Conservation (phyloP, 495 filamentous ascomycete genomes). For the Xylaria bambusicola region DNA sequence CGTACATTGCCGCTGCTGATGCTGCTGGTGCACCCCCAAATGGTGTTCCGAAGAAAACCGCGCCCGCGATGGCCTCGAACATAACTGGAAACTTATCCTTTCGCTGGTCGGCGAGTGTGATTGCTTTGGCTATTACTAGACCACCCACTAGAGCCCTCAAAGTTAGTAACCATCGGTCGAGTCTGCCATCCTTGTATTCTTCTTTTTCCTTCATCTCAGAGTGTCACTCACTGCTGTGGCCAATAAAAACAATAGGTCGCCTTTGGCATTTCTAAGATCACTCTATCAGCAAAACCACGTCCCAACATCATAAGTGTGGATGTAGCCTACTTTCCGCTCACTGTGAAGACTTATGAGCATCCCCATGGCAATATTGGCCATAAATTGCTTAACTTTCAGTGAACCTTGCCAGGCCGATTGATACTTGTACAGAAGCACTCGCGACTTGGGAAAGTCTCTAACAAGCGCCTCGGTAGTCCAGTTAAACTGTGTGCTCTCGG, state of each 20-base stretch:
- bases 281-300: conserved; percentile 15
- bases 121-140: conserved; percentile 54
- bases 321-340: conserved; percentile 25
- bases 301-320: background rate
- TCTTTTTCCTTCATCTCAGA: too few species aligned
- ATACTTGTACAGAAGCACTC: conserved; percentile 35
- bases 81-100: conserved; percentile 33
- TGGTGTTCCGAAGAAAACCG: conserved; percentile 42
- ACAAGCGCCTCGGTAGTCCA: conserved; percentile 52
- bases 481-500: conserved; percentile 53
- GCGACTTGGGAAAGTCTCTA: conserved; percentile 33
- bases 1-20: conserved; percentile 33
- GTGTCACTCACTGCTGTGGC: conserved; percentile 51
- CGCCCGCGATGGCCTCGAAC: conserved; percentile 38
- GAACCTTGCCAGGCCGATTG: conserved; percentile 35
- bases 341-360: conserved; percentile 31
- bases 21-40: conserved; percentile 36
- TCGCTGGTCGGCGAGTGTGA: conserved; percentile 34
- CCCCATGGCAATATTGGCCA: conserved; percentile 34
- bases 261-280: conserved; percentile 41
- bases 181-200: background rate
- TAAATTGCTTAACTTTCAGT: conserved; percentile 38
- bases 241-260: conserved; percentile 66
- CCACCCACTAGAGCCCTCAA: conserved; percentile 49
- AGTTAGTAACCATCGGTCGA: background rate